Percentiles rank a stretch among this genome's conserved stretches.
Conservation (phyloP, 257 asterid species). For the Paraleonurus japonicus region DNA sequence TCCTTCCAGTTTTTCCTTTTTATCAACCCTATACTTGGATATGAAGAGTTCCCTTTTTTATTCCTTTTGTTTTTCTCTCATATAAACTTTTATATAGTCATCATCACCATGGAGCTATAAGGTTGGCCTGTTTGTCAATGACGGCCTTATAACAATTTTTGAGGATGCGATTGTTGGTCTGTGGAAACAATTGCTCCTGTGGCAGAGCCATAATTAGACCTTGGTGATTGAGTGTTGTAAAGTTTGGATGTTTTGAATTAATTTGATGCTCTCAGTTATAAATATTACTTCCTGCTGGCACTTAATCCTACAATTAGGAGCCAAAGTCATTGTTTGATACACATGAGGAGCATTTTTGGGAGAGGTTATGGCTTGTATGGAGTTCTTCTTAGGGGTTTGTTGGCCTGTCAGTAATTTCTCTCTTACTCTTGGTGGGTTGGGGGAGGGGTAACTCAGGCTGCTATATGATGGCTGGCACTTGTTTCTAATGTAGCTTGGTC, state of each 20-base stretch:
- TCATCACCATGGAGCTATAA: background rate
- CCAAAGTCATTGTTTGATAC: background rate
- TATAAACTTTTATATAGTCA: background rate
- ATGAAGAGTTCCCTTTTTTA: background rate
- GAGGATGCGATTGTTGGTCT: background rate
- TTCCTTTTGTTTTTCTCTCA: background rate
- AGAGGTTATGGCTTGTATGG: background rate
- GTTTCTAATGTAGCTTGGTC: constrained; percentile 2
- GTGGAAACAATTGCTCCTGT: background rate
- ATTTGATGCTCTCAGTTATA: background rate
- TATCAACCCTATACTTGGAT: background rate
- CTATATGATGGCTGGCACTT: background rate
- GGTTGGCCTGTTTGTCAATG: background rate
- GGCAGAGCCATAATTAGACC: background rate
- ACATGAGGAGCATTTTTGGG: background rate
- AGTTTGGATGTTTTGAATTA: background rate
- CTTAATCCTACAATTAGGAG: background rate
- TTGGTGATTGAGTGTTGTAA: background rate
- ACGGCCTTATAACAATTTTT: background rate
- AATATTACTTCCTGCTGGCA: background rate
- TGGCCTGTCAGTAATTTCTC: constrained; percentile 1
- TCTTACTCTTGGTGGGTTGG: background rate
- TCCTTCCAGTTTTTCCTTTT: background rate
- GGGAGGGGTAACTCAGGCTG: background rate
- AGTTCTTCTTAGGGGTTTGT: background rate